Evolutionary conservation across 1,284 basidiomycete species (phyloP), one percentile per base, ranked within the genome.

Genomic region (Chondrostereum purpureum): DNA sequence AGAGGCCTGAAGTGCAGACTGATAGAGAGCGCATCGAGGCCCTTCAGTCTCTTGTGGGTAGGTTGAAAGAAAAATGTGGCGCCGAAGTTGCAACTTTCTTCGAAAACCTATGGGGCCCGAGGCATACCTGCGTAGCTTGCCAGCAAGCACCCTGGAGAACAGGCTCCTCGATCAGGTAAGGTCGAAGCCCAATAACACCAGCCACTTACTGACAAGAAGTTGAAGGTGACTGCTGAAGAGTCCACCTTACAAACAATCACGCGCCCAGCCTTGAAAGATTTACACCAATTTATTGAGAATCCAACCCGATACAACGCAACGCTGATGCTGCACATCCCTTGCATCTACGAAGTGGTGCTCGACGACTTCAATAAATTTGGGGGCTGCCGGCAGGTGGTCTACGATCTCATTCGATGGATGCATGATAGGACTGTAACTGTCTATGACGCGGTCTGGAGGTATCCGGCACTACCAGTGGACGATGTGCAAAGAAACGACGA

Each of bases 191-290:
- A n/a, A n/a, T n/a, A n/a, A n/a, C n/a, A n/a, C n/a, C n/a, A n/a
- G n/a, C n/a, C n/a, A n/a, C n/a, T n/a, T n/a, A n/a, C n/a, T n/a
- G n/a, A n/a, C n/a, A n/a, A n/a, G n/a, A n/a, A n/a, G n/a, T n/a
- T n/a, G n/a, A n/a, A n/a, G n/a, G n/a, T n/a, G n/a, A n/a, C n/a
- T 8, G 53, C 56, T 2, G 55, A 60, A 34, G 58, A 60, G 42
- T 58, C 54, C 12, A 49, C 50, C 3, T 40, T 60, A 4, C 57
- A 58, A 39, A 49, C 55, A 40, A 38, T 51, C 0, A 52, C 52
- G 21, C n/a, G 39, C 17, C 21, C 39, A 1, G 47, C 46, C 3
- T 33, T 59, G 19, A 5, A 44, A 10, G 16, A 12, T 11, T 43
- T 60, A 8, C 11, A 39, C 4, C 18, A 21, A 2, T 58, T 57